Conservation (phyloP, 2,329 filamentous ascomycete species). For the Colletotrichum sojae region DNA sequence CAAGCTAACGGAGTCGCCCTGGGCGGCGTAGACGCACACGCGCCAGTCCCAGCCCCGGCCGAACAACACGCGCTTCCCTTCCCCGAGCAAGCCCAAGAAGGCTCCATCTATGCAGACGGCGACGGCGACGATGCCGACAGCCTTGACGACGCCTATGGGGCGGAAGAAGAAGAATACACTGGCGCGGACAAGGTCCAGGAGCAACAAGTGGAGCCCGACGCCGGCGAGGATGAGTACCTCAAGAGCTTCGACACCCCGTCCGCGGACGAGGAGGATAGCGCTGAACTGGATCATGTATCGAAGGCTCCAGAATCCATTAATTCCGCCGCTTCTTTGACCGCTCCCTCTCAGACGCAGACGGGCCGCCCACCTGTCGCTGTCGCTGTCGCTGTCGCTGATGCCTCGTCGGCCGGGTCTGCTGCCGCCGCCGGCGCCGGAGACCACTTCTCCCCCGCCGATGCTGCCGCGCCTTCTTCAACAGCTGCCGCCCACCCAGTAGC, state of each 20-base stretch:
- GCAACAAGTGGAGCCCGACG: slow-evolving; percentile 46
- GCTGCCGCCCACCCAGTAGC: slow-evolving; percentile 48
- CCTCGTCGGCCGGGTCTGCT: slow-evolving; percentile 47
- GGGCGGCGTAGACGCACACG: slow-evolving; percentile 38
- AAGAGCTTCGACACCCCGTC: slow-evolving; percentile 66
- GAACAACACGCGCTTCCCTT: not conserved
- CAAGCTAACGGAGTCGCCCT: slow-evolving; percentile 45
- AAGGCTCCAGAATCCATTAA: slow-evolving; percentile 60
- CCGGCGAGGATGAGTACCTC: slow-evolving; percentile 64
- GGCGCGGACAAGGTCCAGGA: slow-evolving; percentile 46
- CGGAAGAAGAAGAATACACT: slow-evolving; percentile 51
- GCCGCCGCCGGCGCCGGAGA: slow-evolving; percentile 38
- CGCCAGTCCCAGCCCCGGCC: slow-evolving; percentile 41
- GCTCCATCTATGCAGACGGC: slow-evolving; percentile 43
- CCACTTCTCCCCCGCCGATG: slow-evolving; percentile 17
- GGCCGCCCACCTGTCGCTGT: slow-evolving; percentile 48
- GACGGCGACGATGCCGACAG: slow-evolving; percentile 54
- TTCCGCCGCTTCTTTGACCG: slow-evolving; percentile 55
- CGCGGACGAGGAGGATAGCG: slow-evolving; percentile 52
- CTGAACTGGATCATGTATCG: slow-evolving; percentile 58
- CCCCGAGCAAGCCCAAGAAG: not conserved
- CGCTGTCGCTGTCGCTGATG: slow-evolving; percentile 51
- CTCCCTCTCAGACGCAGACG: slow-evolving; percentile 45
- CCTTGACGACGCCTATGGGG: slow-evolving; percentile 63
- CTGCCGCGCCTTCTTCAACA: slow-evolving; percentile 32